A percentile compares a stretch with the other conserved stretches of the same genome.
Conservation (phyloP, 2,329 filamentous ascomycete genomes). For the Verticillium tricorpus region DNA sequence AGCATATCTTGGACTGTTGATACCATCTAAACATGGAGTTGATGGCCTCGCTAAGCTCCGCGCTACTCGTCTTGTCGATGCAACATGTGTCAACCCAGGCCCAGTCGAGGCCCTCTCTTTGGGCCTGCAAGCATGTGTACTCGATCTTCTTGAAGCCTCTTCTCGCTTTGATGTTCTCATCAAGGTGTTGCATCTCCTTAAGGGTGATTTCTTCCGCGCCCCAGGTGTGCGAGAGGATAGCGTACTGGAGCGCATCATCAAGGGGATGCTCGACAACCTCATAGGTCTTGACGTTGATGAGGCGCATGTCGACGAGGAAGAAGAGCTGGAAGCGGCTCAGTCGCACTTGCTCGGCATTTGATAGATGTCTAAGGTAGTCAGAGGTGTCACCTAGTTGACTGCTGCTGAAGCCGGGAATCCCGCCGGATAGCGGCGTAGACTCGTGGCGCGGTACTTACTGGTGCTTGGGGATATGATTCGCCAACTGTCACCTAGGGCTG, state of each 20-base stretch:
- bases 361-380: too few relatives aligned
- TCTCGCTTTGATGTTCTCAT: background rate
- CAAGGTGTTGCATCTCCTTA: background rate
- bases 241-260: constrained; percentile 10
- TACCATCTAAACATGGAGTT: constrained; percentile 25
- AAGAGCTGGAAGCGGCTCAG: too few relatives aligned
- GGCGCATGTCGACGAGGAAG: constrained; percentile 18
- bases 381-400: too few relatives aligned
- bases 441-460: too few relatives aligned
- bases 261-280: constrained; percentile 16
- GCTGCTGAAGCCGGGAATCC: too few relatives aligned
- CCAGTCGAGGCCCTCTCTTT: constrained; percentile 10
- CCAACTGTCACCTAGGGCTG: too few relatives aligned
- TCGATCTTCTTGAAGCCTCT: constrained; percentile 8
- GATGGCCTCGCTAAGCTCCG: constrained; percentile 25
- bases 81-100: constrained; percentile 32
- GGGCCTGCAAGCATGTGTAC: constrained; percentile 11
- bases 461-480: too few relatives aligned
- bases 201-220: constrained; percentile 8
- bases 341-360: too few relatives aligned
- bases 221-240: constrained; percentile 16
- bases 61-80: constrained; percentile 25
- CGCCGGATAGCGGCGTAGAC: too few relatives aligned
- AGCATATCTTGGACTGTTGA: constrained; percentile 25
- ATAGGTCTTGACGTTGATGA: constrained; percentile 17